Evolutionary conservation across 495 filamentous ascomycete genomes (phyloP), one percentile per base, ranked within the genome.

Genomic region (Annulohypoxylon bovei): DNA sequence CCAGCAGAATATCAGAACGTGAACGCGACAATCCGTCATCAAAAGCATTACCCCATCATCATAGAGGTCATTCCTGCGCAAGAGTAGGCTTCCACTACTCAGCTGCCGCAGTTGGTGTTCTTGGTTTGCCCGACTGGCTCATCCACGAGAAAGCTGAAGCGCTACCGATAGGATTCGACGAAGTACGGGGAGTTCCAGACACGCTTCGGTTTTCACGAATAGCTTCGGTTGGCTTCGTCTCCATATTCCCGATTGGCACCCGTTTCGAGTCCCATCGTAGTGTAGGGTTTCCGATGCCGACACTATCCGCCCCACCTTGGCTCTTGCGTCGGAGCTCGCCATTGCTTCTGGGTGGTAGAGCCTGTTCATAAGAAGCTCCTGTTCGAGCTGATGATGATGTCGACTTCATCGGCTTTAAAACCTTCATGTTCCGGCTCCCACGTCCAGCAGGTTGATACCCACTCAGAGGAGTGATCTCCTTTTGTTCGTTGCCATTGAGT

Each of bases 81-180:
- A 57, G 47, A 22, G 20, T 47, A 42, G 30, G 37, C 20, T 55
- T 62, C 22, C 44, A 25, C 46, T 75, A 81, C 44, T 82, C 79
- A 8, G 75, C 73, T 44, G 72, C 61, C 3, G 78, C 66, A 5
- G 78, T 68, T 0, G 80, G 72, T 30, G 80, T 73, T 70, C 78
- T 82, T 9, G 79, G 66, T 75, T 82, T 81, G 46, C 55, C 70
- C 39, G 77, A 65, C 32, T 77, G 61, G 28, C 75, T 82, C 79
- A 98, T 88, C 94, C 94, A 99, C n/a, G 91, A 87, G 82, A 99
- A 99, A 12, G 95, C 95, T 23, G 93, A 95, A n/a, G 92, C 95
- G 35, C 92, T 90, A 9, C 95, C 95, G 39, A 98, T 84, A 2
- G 95, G 94, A 76, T 98, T 98, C 22, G 89, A 77, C 35, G 80